Conservation (phyloP, 345 rosid species). For the Draba incana region DNA sequence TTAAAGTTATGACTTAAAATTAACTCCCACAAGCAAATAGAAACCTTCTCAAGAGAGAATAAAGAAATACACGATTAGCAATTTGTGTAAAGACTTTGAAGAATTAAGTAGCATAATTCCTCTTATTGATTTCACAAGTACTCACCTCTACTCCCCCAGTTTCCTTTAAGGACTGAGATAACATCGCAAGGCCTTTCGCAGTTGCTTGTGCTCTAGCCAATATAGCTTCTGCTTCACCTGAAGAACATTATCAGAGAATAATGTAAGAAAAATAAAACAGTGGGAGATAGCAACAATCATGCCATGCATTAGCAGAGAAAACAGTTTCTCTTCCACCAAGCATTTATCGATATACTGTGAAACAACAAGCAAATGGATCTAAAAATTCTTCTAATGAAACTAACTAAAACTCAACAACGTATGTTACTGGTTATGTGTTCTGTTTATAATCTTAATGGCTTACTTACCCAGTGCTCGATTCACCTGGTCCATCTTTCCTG, state of each 20-base stretch:
- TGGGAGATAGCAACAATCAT: neutral
- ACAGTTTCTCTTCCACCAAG: constrained; percentile 19
- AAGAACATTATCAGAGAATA: constrained; percentile 20
- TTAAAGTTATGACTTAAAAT: constrained; percentile 3
- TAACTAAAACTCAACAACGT: constrained; percentile 14
- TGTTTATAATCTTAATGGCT: constrained; percentile 3
- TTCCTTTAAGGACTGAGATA: constrained; percentile 72
- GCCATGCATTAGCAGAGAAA: neutral
- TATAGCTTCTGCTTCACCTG: constrained; percentile 97
- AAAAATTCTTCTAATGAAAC: neutral
- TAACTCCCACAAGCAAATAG: neutral
- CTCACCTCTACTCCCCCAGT: constrained; percentile 89
- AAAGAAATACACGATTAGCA: neutral
- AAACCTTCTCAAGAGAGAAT: constrained; percentile 6
- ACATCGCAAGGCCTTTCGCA: constrained; percentile 68
- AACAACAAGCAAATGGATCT: neutral
- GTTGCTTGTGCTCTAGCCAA: constrained; percentile 88
- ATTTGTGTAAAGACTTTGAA: constrained; percentile 21
- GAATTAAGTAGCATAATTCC: neutral
- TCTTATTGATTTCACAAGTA: neutral
- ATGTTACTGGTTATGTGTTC: constrained; percentile 11
- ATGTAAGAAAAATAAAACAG: neutral
- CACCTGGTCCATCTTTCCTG: constrained; percentile 76
- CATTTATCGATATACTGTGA: neutral
- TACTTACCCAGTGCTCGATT: constrained; percentile 72